phyloP scores from a whole-genome alignment of 1,284 basidiomycete genomes.

The Wallemia mellicola region DNA sequence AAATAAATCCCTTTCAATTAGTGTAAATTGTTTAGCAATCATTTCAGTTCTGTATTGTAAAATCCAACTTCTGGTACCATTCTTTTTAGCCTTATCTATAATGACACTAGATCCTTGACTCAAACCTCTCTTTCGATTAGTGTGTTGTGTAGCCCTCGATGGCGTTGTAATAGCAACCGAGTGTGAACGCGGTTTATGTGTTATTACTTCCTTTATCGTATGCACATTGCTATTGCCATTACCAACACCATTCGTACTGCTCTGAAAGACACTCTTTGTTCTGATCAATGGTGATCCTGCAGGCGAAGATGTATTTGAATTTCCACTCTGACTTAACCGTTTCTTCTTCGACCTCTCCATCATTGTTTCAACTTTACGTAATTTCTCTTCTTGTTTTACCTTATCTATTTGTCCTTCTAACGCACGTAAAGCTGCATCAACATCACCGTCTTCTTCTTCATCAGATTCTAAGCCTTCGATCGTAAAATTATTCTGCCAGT shows the following conservation, averaged over 20 bases:
- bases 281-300: not conserved
- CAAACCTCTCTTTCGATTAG: constrained; percentile 7
- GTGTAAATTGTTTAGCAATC: constrained; percentile 46
- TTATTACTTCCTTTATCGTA: no score
- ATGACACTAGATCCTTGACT: not conserved
- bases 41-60: constrained; percentile 20
- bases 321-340: constrained; percentile 14
- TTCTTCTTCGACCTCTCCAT: constrained; percentile 25
- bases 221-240: no score
- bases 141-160: constrained; percentile 7
- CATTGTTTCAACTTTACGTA: constrained; percentile 47
- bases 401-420: constrained; percentile 57
- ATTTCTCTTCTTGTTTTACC: constrained; percentile 32
- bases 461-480: constrained; percentile 37
- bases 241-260: not conserved
- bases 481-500: constrained; percentile 49
- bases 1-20: constrained; percentile 66
- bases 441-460: constrained; percentile 35
- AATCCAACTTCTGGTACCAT: not conserved
- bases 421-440: constrained; percentile 40
- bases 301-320: not conserved
- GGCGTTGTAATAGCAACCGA: not conserved
- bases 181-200: not conserved
- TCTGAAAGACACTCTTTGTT: not conserved
- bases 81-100: constrained; percentile 1